Percentiles rank a stretch among this genome's conserved stretches.
These are phyloP conservation scores for Fraxinus nigra DNA, from an alignment of 305 asterid species.

Conservation along the genomic window DNA sequence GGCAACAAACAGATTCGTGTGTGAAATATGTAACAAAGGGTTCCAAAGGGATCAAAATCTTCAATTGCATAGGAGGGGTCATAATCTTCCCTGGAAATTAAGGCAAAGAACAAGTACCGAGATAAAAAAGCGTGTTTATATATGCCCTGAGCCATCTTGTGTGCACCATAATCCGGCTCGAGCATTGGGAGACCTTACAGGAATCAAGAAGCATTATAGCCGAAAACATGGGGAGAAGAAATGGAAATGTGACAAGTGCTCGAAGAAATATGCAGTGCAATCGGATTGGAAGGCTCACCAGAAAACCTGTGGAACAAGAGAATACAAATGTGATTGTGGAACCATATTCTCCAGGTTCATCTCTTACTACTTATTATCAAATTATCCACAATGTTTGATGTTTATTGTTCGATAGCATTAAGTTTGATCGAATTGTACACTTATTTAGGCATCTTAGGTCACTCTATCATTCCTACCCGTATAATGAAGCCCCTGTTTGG, in stretches of 20 bases:
- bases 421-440: background rate
- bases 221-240: slow-evolving; percentile 93
- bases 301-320: slow-evolving; percentile 88
- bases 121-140: slow-evolving; percentile 67
- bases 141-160: slow-evolving; percentile 82
- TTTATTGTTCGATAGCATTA: background rate
- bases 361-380: background rate
- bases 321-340: slow-evolving; percentile 85
- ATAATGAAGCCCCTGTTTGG: background rate
- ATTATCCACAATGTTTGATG: background rate
- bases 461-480: background rate
- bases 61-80: slow-evolving; percentile 81
- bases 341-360: slow-evolving; percentile 84
- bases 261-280: slow-evolving; percentile 80
- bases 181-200: slow-evolving; percentile 87
- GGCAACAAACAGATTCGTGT: slow-evolving; percentile 86
- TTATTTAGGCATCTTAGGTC: background rate
- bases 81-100: slow-evolving; percentile 91
- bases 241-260: slow-evolving; percentile 83
- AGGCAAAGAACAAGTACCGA: slow-evolving; percentile 60
- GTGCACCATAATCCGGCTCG: slow-evolving; percentile 75
- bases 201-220: slow-evolving; percentile 87
- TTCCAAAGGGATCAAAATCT: slow-evolving; percentile 85
- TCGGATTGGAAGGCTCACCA: slow-evolving; percentile 97
- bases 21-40: slow-evolving; percentile 84